Conservation (phyloP, 2,329 filamentous ascomycete genomes). For the Thielaviopsis populi region DNA sequence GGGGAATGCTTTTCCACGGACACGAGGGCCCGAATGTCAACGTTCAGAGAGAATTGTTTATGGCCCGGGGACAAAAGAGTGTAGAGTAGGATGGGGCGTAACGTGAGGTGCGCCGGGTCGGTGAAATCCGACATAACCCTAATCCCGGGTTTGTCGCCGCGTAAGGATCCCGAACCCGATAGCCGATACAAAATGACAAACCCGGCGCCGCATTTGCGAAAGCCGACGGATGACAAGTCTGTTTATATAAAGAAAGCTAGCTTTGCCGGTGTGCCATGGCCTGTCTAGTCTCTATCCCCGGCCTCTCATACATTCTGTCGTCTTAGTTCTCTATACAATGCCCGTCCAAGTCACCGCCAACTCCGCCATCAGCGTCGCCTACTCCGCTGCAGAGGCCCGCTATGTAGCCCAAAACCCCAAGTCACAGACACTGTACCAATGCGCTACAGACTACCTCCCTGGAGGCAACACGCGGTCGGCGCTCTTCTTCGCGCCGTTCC, state of each 20-base stretch:
- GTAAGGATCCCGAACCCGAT: not conserved
- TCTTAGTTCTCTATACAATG: not conserved
- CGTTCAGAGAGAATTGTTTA: constrained; percentile 28
- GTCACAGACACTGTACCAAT: not conserved
- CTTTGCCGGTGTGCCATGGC: not conserved
- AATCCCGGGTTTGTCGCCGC: not conserved
- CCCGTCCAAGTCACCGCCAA: not conserved
- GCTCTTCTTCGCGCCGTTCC: constrained; percentile 31
- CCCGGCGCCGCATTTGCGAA: not conserved
- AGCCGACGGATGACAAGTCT: not conserved
- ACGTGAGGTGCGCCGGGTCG: not conserved
- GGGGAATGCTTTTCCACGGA: constrained; percentile 31
- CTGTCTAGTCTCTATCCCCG: not conserved
- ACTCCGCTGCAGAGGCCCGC: constrained; percentile 7
- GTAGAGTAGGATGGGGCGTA: not conserved
- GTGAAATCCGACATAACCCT: not conserved
- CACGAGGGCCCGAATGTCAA: constrained; percentile 25
- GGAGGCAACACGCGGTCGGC: constrained; percentile 34
- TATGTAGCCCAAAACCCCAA: constrained; percentile 4
- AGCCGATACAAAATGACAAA: not conserved
- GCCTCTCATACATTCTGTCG: not conserved
- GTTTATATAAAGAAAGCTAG: not conserved
- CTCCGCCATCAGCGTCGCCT: constrained; percentile 17
- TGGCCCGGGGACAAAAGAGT: constrained; percentile 21
- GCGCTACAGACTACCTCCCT: constrained; percentile 20